Evolutionary conservation across 1,139 yeast genomes (phyloP).

Genomic region (Yamadazyma jaroonii): DNA sequence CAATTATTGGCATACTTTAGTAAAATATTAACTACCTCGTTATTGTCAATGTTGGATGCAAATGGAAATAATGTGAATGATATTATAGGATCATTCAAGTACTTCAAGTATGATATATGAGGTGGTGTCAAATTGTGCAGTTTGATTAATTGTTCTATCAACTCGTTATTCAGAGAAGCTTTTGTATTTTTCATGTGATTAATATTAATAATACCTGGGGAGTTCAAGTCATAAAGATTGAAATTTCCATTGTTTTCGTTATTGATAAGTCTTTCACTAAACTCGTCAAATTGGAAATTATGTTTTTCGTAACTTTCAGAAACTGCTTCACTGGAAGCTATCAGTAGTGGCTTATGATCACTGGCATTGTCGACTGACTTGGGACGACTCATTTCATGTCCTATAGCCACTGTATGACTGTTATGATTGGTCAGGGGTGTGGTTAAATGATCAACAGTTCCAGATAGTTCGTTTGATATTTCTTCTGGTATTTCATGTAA

Average conservation of each 20-base stretch:
- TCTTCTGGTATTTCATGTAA: conserved; percentile 7
- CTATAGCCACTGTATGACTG: too few relatives aligned
- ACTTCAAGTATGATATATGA: conserved; percentile 30
- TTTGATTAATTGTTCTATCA: conserved; percentile 23
- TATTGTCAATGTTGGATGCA: conserved; percentile 34
- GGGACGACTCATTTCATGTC: not conserved
- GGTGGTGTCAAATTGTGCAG: conserved; percentile 25
- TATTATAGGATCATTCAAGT: conserved; percentile 26
- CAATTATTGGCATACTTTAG: conserved; percentile 34
- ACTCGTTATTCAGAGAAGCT: conserved; percentile 15
- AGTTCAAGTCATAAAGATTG: conserved; percentile 8
- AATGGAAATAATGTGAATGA: conserved; percentile 37
- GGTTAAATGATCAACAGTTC: not conserved
- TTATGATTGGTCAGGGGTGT: not conserved
- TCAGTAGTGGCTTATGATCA: conserved; percentile 3
- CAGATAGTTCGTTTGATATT: not conserved
- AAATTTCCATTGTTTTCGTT: conserved; percentile 10
- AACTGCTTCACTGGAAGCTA: conserved; percentile 2
- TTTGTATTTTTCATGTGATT: conserved; percentile 5
- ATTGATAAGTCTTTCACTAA: conserved; percentile 12
- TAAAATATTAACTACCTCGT: conserved; percentile 32
- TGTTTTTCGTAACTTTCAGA: conserved; percentile 16
- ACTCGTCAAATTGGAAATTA: conserved; percentile 17
- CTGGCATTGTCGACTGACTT: not conserved
- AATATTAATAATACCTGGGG: conserved; percentile 10